These are phyloP conservation scores for Diplodia scrobiculata DNA, from an alignment of 2,329 filamentous ascomycete genomes.

Conservation along the genomic window DNA sequence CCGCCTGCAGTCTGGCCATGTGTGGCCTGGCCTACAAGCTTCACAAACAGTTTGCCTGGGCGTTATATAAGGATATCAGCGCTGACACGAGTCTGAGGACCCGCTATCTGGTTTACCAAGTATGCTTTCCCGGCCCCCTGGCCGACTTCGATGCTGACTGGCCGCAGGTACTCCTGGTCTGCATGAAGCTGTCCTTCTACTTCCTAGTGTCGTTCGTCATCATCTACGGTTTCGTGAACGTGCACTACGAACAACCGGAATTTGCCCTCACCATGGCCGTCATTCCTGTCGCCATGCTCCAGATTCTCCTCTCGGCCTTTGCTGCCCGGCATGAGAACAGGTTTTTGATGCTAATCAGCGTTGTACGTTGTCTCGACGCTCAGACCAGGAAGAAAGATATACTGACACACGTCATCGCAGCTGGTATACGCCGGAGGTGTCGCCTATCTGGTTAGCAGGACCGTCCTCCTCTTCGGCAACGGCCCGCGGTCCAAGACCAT, in stretches of 20 bases:
- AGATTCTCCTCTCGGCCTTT: slow-evolving; percentile 30
- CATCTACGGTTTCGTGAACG: slow-evolving; percentile 34
- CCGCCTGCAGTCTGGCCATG: slow-evolving; percentile 27
- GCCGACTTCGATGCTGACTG: background rate
- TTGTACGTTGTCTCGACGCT: slow-evolving; percentile 31
- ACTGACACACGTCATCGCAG: slow-evolving; percentile 6
- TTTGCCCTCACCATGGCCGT: slow-evolving; percentile 36
- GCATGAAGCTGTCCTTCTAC: slow-evolving; percentile 33
- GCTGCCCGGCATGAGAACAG: slow-evolving; percentile 32
- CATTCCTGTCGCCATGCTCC: slow-evolving; percentile 34
- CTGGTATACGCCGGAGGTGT: slow-evolving; percentile 33
- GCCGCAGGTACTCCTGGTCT: slow-evolving; percentile 32
- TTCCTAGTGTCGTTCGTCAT: slow-evolving; percentile 36
- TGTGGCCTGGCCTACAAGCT: slow-evolving; percentile 30
- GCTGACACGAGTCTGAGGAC: slow-evolving; percentile 30
- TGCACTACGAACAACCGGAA: slow-evolving; percentile 35
- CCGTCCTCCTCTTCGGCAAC: slow-evolving; percentile 33
- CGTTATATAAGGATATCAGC: slow-evolving; percentile 33
- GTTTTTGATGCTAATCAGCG: slow-evolving; percentile 30
- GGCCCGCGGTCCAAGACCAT: slow-evolving; percentile 28
- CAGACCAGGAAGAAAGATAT: too few relatives aligned
- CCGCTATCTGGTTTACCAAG: slow-evolving; percentile 32
- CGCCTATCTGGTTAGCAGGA: slow-evolving; percentile 34
- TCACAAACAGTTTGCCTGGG: slow-evolving; percentile 34
- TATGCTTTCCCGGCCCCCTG: slow-evolving; percentile 2